phyloP scores from a whole-genome alignment of 1,284 basidiomycete species.

The Trichosporon sp. region DNA sequence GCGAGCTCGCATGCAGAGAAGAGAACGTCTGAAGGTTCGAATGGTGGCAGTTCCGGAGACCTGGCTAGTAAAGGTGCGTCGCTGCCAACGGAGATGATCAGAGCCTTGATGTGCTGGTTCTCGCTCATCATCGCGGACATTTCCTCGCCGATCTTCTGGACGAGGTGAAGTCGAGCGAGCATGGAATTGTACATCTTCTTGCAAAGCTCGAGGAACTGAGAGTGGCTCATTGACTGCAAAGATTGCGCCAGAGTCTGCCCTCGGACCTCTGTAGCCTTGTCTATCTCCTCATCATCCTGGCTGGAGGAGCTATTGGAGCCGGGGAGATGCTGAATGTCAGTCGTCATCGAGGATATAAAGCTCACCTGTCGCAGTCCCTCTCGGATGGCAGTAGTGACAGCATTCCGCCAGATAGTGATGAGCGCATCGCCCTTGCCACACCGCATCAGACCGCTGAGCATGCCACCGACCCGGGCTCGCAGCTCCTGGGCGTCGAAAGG shows the following conservation, averaged over 20 bases:
- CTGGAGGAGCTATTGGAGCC: conserved; percentile 15
- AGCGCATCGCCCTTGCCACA: conserved; percentile 69
- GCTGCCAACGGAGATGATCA: not conserved
- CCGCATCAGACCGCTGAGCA: conserved; percentile 67
- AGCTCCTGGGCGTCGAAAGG: conserved; percentile 29
- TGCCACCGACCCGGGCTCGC: conserved; percentile 51
- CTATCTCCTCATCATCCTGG: conserved; percentile 54
- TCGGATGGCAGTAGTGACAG: conserved; percentile 62
- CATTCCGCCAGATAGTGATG: conserved; percentile 67
- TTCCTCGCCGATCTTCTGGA: conserved; percentile 61
- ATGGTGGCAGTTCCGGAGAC: conserved; percentile 33
- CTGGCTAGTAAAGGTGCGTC: conserved; percentile 5
- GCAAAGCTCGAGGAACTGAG: conserved; percentile 62
- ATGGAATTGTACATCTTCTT: conserved; percentile 62
- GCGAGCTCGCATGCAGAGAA: conserved; percentile 75
- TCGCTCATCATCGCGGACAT: conserved; percentile 58
- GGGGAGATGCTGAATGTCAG: conserved; percentile 31
- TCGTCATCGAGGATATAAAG: not conserved
- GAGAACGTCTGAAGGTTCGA: conserved; percentile 66
- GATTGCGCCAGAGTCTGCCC: conserved; percentile 53
- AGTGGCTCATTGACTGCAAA: conserved; percentile 63
- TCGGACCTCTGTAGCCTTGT: conserved; percentile 25
- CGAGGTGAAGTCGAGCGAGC: conserved; percentile 63
- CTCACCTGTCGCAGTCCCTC: conserved; percentile 49
- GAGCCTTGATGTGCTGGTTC: conserved; percentile 3